Base-by-base conservation (phyloP, 306 rosid species). In the Coriaria nepalensis region DNA sequence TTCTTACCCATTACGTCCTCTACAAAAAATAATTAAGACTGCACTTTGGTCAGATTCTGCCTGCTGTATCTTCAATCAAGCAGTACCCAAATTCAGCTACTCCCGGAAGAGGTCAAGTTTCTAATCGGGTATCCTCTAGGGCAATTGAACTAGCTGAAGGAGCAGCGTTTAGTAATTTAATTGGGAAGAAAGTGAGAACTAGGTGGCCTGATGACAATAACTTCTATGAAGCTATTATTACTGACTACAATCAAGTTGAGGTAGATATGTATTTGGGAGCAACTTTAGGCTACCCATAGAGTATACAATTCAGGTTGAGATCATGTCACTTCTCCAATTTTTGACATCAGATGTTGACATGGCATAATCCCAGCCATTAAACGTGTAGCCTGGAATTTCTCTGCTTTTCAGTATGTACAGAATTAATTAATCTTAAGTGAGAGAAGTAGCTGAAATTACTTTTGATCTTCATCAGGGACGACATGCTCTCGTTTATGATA, bases 151-250 rank as follows among this genome's bases (percentile, higher is more conserved):
- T 47, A 62, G 68, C 75, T 34, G 93, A 87, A 39, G 94, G 80
- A 56, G 62, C 70, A 47, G 47, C 75, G 11, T 38, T 52, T 58
- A 77, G 72, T 69, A 62, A 94, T 44, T 68, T 83, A 42, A 67
- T 83, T 54, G 88, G 88, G 56, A 76, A 82, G 72, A 83, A 73
- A 80, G 88, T 87, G 43, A 80, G 82, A 49, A 83, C 94, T 20
- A 76, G 83, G 76, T 87, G 96, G 96, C 96, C 96, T 1, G 94
- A 83, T 70, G 94, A 88, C 67, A 88, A 88, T 67, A 76, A 73
- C 65, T 88, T 88, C 59, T 88, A 88, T 68, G 96, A 80, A 76
- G 94, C 96, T 37, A 73, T 83, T 66, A 83, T 88, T 55, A 49
- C 76, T 4, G 77, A 76, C 74, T 81, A 72, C 66, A 80, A 78